These are phyloP conservation scores for Thelephora ganbajun DNA, from an alignment of 768 basidiomycete genomes.

Conservation along the genomic window DNA sequence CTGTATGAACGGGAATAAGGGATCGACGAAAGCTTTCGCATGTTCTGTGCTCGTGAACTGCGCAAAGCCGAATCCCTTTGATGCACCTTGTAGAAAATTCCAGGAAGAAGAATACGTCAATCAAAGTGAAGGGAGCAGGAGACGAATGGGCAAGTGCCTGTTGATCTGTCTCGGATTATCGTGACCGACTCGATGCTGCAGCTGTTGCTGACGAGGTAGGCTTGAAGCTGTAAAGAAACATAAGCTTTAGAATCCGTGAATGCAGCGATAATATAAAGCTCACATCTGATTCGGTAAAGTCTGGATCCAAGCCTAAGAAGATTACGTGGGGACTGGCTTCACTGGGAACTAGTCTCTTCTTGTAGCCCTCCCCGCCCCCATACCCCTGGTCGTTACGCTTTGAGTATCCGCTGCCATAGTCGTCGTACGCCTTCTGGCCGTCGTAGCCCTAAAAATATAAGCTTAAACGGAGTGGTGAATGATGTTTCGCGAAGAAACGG, in stretches of 20 bases:
- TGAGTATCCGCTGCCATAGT: conserved; percentile 20
- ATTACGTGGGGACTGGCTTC: conserved; percentile 89
- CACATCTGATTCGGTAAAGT: conserved; percentile 89
- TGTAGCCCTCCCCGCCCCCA: conserved; percentile 21
- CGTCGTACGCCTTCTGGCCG: conserved; percentile 32
- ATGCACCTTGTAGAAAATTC: conserved; percentile 66
- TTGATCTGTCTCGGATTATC: conserved; percentile 91
- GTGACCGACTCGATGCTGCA: conserved; percentile 79
- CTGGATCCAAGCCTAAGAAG: conserved; percentile 85
- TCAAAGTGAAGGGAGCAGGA: conserved; percentile 40
- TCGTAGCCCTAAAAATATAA: conserved; percentile 34
- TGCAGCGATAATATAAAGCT: conserved; percentile 24
- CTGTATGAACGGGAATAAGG: conserved; percentile 81
- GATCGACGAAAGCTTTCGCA: conserved; percentile 83
- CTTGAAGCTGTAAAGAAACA: conserved; percentile 50
- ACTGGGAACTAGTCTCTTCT: conserved; percentile 72
- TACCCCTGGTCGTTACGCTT: conserved; percentile 29
- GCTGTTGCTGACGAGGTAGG: conserved; percentile 56
- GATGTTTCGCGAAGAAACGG: conserved; percentile 12
- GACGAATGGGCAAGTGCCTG: conserved; percentile 88
- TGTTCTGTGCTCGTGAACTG: conserved; percentile 80
- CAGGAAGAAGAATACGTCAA: conserved; percentile 39
- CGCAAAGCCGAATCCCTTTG: conserved; percentile 95
- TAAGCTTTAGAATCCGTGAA: conserved; percentile 12
- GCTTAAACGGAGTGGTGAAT: conserved; percentile 1